Evolutionary conservation across 2,329 filamentous ascomycete genomes (phyloP).

Genomic region (Nemania sp.): DNA sequence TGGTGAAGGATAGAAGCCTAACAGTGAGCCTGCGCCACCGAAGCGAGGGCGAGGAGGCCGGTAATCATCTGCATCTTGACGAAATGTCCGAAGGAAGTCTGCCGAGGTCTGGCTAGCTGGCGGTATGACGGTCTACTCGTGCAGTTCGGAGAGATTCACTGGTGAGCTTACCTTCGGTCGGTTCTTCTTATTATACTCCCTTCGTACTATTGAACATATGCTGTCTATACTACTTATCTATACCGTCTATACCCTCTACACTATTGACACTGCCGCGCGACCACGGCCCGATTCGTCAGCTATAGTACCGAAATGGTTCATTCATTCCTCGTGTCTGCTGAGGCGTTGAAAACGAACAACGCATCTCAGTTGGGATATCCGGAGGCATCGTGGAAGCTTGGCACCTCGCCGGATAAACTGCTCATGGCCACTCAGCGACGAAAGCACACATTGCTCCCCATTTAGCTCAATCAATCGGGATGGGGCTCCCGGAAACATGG

Average conservation of each 20-base stretch:
- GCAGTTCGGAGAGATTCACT: background rate
- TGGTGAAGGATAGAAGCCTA: conserved; percentile 21
- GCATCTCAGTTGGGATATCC: conserved; percentile 7
- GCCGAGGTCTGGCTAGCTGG: background rate
- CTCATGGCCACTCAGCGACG: conserved; percentile 4
- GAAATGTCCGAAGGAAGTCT: background rate
- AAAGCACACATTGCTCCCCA: conserved; percentile 2
- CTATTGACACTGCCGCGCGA: background rate
- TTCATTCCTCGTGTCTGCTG: conserved; percentile 15
- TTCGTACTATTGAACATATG: too few species aligned
- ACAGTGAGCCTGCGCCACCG: conserved; percentile 46
- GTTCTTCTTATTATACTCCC: conserved; percentile 12
- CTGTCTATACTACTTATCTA: too few species aligned
- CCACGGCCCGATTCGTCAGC: background rate
- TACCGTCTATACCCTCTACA: too few species aligned
- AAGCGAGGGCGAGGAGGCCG: conserved; percentile 33
- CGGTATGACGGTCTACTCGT: conserved; percentile 2
- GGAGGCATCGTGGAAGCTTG: conserved; percentile 2
- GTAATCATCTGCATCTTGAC: conserved; percentile 33
- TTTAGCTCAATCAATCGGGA: conserved; percentile 5
- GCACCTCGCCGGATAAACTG: conserved; percentile 22
- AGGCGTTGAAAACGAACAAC: conserved; percentile 19
- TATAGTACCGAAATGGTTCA: conserved; percentile 13
- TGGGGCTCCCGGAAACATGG: background rate
- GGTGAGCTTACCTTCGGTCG: background rate